Evolutionary conservation across 2,329 filamentous ascomycete genomes (phyloP), one percentile per base, ranked within the genome.

Genomic region (Zasmidium citrigriseum): DNA sequence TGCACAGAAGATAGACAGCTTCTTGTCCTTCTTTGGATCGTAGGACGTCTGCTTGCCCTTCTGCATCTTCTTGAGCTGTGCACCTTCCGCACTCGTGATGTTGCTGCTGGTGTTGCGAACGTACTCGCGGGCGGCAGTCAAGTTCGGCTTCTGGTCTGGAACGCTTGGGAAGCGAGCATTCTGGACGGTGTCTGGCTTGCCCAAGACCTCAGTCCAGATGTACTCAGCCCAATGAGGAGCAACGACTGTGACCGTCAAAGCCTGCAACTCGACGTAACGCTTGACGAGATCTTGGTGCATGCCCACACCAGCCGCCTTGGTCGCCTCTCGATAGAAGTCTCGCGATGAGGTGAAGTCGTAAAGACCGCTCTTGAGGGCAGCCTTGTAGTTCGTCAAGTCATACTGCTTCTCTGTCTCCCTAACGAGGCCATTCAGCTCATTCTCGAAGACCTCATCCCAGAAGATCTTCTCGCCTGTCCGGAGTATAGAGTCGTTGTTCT

Each of bases 141-240:
- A 83, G 46, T 82, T 79, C 3, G 88, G 78, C 62, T 89, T 81
- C 1, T 87, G 80, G 21, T 83, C 81, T 0, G 89, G 85, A 0
- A 91, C 86, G 52, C 83, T 77, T 14, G 92, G 91, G 82, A 86
- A 96, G 44, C 81, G 81, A 12, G 90, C 91, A 53, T 87, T 86
- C 78, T 98, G 93, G 68, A 99, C 86, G 7, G 89, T 89, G 55
- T 82, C 78, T 34, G 84, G 75, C 79, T 88, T 92, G 73, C 89
- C 86, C 60, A 99, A 85, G 1, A 98, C 86, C 76, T 98, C 93
- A 55, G 89, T 85, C 91, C 92, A 98, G 72, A 99, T 86, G 76
- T 96, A 89, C 73, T 99, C 95, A 48, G 91, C 83, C 89, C 92
- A 98, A 77, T 99, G 95, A 58, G 95, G 93, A 2, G 93, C 88